A percentile compares a stretch with the other conserved stretches of the same genome.
Conservation (phyloP, 768 basidiomycete species). For the Phlebiopsis flavidoalba region DNA sequence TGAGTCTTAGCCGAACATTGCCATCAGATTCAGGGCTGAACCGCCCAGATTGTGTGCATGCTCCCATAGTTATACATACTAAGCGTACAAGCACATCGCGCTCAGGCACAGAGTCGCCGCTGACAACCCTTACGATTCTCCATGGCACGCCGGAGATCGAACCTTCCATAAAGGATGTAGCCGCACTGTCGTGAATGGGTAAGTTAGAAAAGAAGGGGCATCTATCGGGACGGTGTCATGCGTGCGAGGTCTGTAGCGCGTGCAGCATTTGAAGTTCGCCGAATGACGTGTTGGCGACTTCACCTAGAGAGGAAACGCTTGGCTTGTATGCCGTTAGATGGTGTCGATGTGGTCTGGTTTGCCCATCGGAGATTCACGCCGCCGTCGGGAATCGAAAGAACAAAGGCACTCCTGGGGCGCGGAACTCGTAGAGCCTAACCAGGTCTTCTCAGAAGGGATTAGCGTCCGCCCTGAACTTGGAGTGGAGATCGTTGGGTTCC, state of each 20-base stretch:
- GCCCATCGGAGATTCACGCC: constrained; percentile 2
- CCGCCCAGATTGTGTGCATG: background rate
- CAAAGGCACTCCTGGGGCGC: background rate
- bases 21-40: background rate
- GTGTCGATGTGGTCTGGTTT: background rate
- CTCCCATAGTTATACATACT: background rate
- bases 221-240: background rate
- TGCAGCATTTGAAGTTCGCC: background rate
- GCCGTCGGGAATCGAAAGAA: background rate
- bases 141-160: background rate
- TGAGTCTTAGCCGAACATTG: background rate
- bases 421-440: background rate
- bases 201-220: background rate
- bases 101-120: background rate
- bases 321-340: background rate
- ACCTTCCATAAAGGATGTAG: background rate
- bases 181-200: too few species aligned
- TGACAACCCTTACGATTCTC: background rate
- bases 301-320: background rate
- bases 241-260: background rate
- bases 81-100: background rate
- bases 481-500: background rate
- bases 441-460: constrained; percentile 3
- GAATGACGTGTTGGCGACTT: background rate
- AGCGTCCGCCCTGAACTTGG: background rate